Conservation (phyloP, 257 asterid genomes). For the Forsythia suspensa region DNA sequence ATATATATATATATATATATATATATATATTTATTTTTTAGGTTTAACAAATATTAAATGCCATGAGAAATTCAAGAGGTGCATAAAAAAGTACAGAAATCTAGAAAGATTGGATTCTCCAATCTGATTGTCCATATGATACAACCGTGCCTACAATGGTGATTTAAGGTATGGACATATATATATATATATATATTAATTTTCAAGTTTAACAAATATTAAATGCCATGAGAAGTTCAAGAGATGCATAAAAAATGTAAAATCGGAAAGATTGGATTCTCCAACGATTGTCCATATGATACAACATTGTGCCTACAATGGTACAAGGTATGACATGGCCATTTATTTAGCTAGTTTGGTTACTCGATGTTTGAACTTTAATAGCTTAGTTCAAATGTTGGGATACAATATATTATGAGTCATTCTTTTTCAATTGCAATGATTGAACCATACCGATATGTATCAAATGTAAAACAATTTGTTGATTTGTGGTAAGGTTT, state of each 20-base stretch:
- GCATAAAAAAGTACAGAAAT: conserved; percentile 51
- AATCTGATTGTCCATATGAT: conserved; percentile 39
- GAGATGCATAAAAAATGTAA: conserved; percentile 45
- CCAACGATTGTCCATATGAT: conserved; percentile 41
- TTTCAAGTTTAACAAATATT: too few species aligned
- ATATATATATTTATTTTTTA: too few species aligned
- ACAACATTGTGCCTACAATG: conserved; percentile 51
- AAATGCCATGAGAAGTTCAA: conserved; percentile 52
- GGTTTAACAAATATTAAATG: too few species aligned
- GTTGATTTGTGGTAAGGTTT: too few species aligned
- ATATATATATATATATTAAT: neutral
- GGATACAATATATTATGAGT: neutral
- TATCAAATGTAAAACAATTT: too few species aligned
- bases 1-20: too few species aligned
- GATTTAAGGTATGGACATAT: neutral
- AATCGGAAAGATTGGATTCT: conserved; percentile 47
- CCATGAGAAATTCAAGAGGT: conserved; percentile 52
- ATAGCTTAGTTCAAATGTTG: neutral
- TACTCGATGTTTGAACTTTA: conserved; percentile 45
- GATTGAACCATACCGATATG: too few species aligned
- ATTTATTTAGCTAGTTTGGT: conserved; percentile 43
- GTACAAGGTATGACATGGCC: conserved; percentile 46
- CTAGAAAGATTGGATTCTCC: conserved; percentile 45
- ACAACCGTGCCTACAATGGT: conserved; percentile 21
- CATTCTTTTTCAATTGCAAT: too few species aligned